These are phyloP conservation scores for Saccharomycopsis sp. DNA, from an alignment of 805 yeast genomes.

Conservation along the genomic window DNA sequence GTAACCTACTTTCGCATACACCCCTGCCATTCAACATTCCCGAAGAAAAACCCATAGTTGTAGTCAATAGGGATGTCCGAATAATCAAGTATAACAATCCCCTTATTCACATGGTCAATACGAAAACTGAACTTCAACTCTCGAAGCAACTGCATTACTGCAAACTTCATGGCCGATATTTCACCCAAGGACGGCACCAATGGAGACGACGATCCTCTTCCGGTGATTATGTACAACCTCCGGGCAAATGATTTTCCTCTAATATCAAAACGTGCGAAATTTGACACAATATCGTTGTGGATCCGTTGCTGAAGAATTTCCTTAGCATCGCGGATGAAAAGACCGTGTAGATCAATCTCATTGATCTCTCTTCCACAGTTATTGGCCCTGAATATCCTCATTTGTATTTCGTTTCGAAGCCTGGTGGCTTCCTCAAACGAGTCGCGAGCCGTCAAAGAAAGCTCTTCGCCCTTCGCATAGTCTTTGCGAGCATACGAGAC, in stretches of 20 bases:
- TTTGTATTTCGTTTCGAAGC: not conserved
- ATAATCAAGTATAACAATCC: not conserved
- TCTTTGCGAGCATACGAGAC: not conserved
- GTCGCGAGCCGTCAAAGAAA: not conserved
- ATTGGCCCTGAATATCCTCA: not conserved
- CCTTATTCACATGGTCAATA: not conserved
- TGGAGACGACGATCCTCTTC: not conserved
- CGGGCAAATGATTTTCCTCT: not conserved
- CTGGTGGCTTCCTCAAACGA: not conserved
- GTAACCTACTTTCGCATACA: too few relatives aligned
- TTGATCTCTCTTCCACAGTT: conserved; percentile 29
- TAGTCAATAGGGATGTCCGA: not conserved
- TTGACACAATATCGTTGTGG: conserved; percentile 42
- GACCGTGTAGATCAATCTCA: conserved; percentile 91
- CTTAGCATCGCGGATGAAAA: conserved; percentile 82
- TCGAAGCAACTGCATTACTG: not conserved
- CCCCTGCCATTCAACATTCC: not conserved
- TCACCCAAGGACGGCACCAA: not conserved
- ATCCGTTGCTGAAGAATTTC: conserved; percentile 69
- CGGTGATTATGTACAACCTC: not conserved
- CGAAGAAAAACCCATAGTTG: not conserved
- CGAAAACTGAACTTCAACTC: not conserved
- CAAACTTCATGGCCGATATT: not conserved
- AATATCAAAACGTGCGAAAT: not conserved
- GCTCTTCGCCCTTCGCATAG: not conserved